Evolutionary conservation across 2,329 filamentous ascomycete genomes (phyloP), one percentile per base, ranked within the genome.

Genomic region (Thielaviopsis euricoi): DNA sequence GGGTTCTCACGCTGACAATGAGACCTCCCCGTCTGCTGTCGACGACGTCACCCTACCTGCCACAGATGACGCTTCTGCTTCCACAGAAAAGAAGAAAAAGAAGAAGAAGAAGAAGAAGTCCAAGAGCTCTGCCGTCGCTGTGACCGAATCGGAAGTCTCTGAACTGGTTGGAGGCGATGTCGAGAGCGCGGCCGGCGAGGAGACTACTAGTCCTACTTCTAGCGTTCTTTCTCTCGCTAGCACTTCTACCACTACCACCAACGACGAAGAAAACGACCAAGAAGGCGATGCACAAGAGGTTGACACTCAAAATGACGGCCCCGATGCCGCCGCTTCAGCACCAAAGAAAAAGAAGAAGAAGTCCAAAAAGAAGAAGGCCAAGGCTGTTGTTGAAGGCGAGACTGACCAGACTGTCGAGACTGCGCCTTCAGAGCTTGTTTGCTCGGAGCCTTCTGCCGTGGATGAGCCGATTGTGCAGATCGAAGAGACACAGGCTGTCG

Each of bases 71-170:
- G 22, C 23, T 52, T 22, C 19, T 22, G 19, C 52, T 21, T 58
- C 51, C 3, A 50, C 56, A 37, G 40, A 51, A 26, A 58, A 29
- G 15, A 58, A 49, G 56, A 54, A 61, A 22, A 58, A 56, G 15
- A 61, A 57, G 51, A 60, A 58, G 49, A 53, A 58, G 49, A 53
- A 56, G 52, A 56, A 53, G 40, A 56, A 55, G 53, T 40, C 25
- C 43, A 58, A 58, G 51, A 61, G 21, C 37, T 3, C 46, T 10
- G 29, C 29, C 4, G 29, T 10, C 9, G 29, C 7, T 10, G 50
- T 12, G 2, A 29, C 50, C 23, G 50, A 13, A 3, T 17, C 50
- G 21, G 50, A 52, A 21, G 43, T 48, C 13, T 48, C 43, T 48
- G 43, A 17, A 10, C 43, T 21, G 7, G 5, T 9, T 6, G 43